These are phyloP conservation scores for Peronospora farinosa DNA, from an alignment of 352 stramenopile species.

Conservation along the genomic window DNA sequence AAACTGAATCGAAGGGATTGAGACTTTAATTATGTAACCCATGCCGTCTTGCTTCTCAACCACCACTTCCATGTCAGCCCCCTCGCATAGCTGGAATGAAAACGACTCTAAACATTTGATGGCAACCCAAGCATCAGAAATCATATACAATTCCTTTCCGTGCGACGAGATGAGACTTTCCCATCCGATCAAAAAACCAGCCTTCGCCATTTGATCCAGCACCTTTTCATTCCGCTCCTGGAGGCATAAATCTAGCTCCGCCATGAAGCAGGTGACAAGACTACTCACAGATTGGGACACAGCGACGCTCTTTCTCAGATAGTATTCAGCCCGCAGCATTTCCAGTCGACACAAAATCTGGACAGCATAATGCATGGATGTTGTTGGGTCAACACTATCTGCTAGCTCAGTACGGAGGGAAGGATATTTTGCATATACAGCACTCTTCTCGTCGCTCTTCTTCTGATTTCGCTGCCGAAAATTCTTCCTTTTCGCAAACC, in stretches of 20 bases:
- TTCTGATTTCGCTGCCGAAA: slow-evolving; percentile 34
- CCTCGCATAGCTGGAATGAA: slow-evolving; percentile 68
- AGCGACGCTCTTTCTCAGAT: slow-evolving; percentile 74
- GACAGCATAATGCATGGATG: slow-evolving; percentile 54
- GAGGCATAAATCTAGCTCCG: slow-evolving; percentile 69
- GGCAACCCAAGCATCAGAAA: slow-evolving; percentile 86
- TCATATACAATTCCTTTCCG: slow-evolving; percentile 93
- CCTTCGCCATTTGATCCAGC: slow-evolving; percentile 56
- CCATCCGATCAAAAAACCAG: slow-evolving; percentile 90
- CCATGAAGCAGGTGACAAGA: slow-evolving; percentile 75
- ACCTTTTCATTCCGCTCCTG: slow-evolving; percentile 51
- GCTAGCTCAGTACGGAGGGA: slow-evolving; percentile 56
- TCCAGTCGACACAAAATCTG: slow-evolving; percentile 59
- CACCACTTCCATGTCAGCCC: slow-evolving; percentile 36
- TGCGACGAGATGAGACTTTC: slow-evolving; percentile 93
- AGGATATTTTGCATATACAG: slow-evolving; percentile 54
- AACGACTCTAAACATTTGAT: slow-evolving; percentile 86
- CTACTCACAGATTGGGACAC: slow-evolving; percentile 80
- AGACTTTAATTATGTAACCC: slow-evolving; percentile 67
- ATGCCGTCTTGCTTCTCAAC: slow-evolving; percentile 55
- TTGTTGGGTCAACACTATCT: slow-evolving; percentile 44
- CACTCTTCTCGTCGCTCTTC: slow-evolving; percentile 35
- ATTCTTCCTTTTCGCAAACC: slow-evolving; percentile 40
- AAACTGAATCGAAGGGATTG: slow-evolving; percentile 41
- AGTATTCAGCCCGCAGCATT: slow-evolving; percentile 75